Percentiles rank a stretch among this genome's conserved stretches.
phyloP scores from a whole-genome alignment of 2,329 filamentous ascomycete genomes.

The Capronia coronata region DNA sequence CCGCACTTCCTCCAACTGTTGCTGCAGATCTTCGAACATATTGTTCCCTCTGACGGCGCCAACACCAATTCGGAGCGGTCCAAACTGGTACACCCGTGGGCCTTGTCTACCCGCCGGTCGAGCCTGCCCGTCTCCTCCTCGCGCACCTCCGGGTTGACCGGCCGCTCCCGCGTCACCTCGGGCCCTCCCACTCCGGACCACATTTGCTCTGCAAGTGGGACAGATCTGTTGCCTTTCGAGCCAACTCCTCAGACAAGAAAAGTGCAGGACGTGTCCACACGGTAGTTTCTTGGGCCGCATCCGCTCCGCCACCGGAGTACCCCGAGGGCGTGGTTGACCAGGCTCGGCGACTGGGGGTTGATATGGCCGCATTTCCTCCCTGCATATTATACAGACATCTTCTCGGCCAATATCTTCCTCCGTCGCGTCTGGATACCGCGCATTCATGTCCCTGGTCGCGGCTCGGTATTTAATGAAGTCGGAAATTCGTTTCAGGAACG shows the following conservation, averaged over 20 bases:
- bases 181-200: slow-evolving; percentile 42
- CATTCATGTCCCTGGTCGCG: slow-evolving; percentile 89
- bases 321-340: slow-evolving; percentile 30
- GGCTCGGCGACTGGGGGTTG: slow-evolving; percentile 42
- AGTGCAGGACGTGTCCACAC: slow-evolving; percentile 90
- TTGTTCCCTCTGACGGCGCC: slow-evolving; percentile 53
- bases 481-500: slow-evolving; percentile 81
- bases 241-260: slow-evolving; percentile 93
- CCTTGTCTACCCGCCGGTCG: slow-evolving; percentile 36
- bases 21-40: slow-evolving; percentile 57
- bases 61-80: slow-evolving; percentile 68
- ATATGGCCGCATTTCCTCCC: slow-evolving; percentile 91
- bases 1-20: slow-evolving; percentile 52
- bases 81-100: slow-evolving; percentile 63
- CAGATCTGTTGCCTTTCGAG: slow-evolving; percentile 95
- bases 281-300: slow-evolving; percentile 90
- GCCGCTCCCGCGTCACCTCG: slow-evolving; percentile 31
- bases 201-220: slow-evolving; percentile 83
- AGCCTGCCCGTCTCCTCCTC: slow-evolving; percentile 12
- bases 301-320: slow-evolving; percentile 62
- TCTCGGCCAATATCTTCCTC: slow-evolving; percentile 76
- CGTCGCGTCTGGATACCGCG: slow-evolving; percentile 81
- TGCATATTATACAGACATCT: slow-evolving; percentile 94
- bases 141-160: slow-evolving; percentile 26
- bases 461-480: slow-evolving; percentile 86